Percentiles rank a stretch among this genome's conserved stretches.
phyloP scores from a whole-genome alignment of 345 rosid species.

The Dipteronia dyeriana region DNA sequence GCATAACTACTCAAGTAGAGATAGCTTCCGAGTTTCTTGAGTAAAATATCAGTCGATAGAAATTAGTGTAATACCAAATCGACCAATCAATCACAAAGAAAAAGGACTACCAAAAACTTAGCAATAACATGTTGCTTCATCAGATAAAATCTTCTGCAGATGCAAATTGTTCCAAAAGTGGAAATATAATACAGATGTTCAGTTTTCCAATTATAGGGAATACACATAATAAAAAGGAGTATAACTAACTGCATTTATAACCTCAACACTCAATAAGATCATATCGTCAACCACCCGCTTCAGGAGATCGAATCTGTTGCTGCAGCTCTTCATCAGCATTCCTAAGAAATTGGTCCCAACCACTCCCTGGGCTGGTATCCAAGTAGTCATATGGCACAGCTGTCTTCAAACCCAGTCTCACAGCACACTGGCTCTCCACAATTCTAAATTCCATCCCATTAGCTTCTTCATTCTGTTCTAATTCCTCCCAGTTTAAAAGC shows the following conservation, averaged over 20 bases:
- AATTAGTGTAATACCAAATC: not conserved
- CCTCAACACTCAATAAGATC: not conserved
- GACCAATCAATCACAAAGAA: not conserved
- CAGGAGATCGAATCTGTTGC: conserved; percentile 29
- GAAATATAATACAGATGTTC: not conserved
- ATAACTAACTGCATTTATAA: not conserved
- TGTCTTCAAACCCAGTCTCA: conserved; percentile 66
- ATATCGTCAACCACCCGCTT: conserved; percentile 31
- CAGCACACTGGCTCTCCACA: conserved; percentile 58
- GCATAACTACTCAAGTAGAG: not conserved
- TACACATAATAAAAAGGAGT: not conserved
- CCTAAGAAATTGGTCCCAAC: conserved; percentile 77
- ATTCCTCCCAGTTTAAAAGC: conserved; percentile 73
- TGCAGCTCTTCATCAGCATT: conserved; percentile 54
- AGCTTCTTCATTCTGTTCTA: conserved; percentile 47
- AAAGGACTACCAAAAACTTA: too few species aligned
- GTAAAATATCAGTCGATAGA: not conserved
- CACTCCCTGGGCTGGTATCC: conserved; percentile 66
- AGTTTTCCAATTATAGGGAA: not conserved
- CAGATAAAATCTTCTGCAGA: not conserved
- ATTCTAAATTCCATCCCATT: conserved; percentile 52
- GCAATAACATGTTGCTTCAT: not conserved
- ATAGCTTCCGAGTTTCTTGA: not conserved
- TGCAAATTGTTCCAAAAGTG: not conserved
- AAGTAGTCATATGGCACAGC: conserved; percentile 74